Percentiles rank a stretch among this genome's conserved stretches.
phyloP scores from a whole-genome alignment of 768 basidiomycete genomes.

The Chalciporus piperatus region DNA sequence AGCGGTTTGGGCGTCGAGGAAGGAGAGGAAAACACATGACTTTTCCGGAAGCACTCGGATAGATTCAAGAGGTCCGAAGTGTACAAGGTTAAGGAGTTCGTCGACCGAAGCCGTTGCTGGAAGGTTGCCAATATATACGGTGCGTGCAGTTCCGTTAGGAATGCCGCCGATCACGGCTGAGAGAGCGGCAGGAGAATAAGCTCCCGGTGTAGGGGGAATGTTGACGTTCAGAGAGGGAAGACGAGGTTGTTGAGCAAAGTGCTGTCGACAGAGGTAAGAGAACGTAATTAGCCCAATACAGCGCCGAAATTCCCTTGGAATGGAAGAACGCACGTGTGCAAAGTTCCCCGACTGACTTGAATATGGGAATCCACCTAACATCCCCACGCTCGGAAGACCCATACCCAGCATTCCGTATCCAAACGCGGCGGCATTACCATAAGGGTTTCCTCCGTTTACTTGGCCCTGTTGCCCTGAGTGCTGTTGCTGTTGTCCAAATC shows the following conservation, averaged over 20 bases:
- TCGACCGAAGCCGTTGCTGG: conserved; percentile 95
- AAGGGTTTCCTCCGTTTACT: conserved; percentile 48
- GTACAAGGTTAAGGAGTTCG: conserved; percentile 95
- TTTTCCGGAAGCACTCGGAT: conserved; percentile 96
- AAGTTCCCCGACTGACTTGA: conserved; percentile 67
- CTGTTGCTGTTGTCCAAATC: conserved; percentile 48
- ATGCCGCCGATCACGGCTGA: conserved; percentile 66
- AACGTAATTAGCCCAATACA: conserved; percentile 1
- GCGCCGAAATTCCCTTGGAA: not conserved
- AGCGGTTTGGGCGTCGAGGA: conserved; percentile 90
- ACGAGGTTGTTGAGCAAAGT: conserved; percentile 46
- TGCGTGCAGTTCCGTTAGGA: conserved; percentile 69
- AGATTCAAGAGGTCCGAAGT: conserved; percentile 94
- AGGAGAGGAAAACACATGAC: conserved; percentile 96
- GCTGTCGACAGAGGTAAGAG: conserved; percentile 25
- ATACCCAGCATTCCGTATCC: conserved; percentile 79
- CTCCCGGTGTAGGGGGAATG: conserved; percentile 69
- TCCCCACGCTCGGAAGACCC: conserved; percentile 72
- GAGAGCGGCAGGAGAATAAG: conserved; percentile 77
- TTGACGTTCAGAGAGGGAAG: conserved; percentile 62
- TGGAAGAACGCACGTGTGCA: conserved; percentile 47
- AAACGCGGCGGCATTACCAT: conserved; percentile 47
- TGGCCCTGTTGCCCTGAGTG: conserved; percentile 33
- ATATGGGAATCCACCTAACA: conserved; percentile 73
- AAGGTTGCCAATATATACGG: conserved; percentile 96